Evolutionary conservation across 768 basidiomycete genomes (phyloP), one percentile per base, ranked within the genome.

Genomic region (Tylopilus balloui): DNA sequence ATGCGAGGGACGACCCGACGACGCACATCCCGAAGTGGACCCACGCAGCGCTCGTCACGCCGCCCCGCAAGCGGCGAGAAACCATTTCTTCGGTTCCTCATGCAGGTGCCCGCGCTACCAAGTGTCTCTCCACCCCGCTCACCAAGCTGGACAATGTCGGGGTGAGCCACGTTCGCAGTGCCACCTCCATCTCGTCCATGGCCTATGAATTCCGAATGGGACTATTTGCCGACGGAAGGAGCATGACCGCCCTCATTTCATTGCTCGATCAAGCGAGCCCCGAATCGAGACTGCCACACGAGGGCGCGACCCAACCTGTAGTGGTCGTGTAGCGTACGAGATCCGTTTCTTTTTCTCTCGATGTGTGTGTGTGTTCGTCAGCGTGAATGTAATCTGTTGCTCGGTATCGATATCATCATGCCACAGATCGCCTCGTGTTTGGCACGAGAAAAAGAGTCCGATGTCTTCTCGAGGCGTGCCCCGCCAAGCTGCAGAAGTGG

Each of bases 241-340:
- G 56, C 28, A 55, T 58, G 34, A 49, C 60, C 1, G 54, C 61
- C 61, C 25, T 68, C 34, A 59, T 66, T 13, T 61, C 61, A 17
- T 21, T 68, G 25, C 55, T 66, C 36, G 64, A 68, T 52, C 66
- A 63, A 41, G 45, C 53, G 5, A 65, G 52, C 34, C 52, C 61
- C 0, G 47, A 58, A 17, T 44, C 50, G 4, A 48, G n/a, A 34
- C 41, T 40, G 12, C 42, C 21, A 3, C 42, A 31, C 10, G 15
- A n/a, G 12, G 37, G 42, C 29, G 15, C 34, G 32, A 38, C 45
- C 2, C 50, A 37, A 4, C 31, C 46, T 29, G 39, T 42, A 19
- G 51, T 50, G 47, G 45, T 27, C 14, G 35, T n/a, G n/a, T n/a
- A n/a, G n/a, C n/a, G n/a, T n/a, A n/a, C n/a, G n/a, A n/a, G n/a